Evolutionary conservation across 139 green algal species (phyloP).

Genomic region (Dunaliella primolecta): DNA sequence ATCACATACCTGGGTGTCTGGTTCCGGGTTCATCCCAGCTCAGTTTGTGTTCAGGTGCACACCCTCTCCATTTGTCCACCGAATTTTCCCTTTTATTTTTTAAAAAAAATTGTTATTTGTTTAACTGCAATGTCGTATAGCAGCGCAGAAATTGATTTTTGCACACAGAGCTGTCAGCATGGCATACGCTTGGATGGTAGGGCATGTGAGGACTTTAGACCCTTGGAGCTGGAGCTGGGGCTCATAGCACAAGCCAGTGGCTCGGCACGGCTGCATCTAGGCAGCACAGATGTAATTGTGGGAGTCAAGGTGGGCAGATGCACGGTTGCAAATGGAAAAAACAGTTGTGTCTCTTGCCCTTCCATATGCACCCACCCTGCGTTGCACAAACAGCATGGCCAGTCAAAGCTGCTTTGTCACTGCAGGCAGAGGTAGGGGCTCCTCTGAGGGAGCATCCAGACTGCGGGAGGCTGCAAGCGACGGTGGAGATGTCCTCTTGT

Average conservation of each 20-base stretch:
- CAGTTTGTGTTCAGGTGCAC: too few relatives aligned
- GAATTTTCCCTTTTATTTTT: too few relatives aligned
- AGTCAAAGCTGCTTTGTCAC: not conserved
- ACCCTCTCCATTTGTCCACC: too few relatives aligned
- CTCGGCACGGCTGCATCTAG: slow-evolving; percentile 68
- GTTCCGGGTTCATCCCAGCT: too few relatives aligned
- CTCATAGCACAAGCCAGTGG: slow-evolving; percentile 75
- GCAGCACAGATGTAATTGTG: slow-evolving; percentile 77
- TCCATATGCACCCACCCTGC: too few relatives aligned
- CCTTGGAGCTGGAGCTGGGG: slow-evolving; percentile 59
- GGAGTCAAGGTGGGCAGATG: slow-evolving; percentile 66
- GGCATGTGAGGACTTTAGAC: slow-evolving; percentile 48
- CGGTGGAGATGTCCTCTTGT: slow-evolving; percentile 75
- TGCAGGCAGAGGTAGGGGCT: slow-evolving; percentile 59
- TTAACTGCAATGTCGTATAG: not conserved
- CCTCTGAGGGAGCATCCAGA: slow-evolving; percentile 43
- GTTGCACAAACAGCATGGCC: not conserved
- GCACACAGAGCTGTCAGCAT: slow-evolving; percentile 42
- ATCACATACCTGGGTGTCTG: too few relatives aligned
- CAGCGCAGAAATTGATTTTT: slow-evolving; percentile 41
- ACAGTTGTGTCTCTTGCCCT: too few relatives aligned
- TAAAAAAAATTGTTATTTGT: too few relatives aligned
- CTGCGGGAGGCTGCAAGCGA: slow-evolving; percentile 57
- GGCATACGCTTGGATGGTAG: slow-evolving; percentile 65
- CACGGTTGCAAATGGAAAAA: too few relatives aligned